A percentile compares a stretch with the other conserved stretches of the same genome.
Evolutionary conservation across 306 rosid genomes (phyloP).

Genomic region (Cicer yamashitae): DNA sequence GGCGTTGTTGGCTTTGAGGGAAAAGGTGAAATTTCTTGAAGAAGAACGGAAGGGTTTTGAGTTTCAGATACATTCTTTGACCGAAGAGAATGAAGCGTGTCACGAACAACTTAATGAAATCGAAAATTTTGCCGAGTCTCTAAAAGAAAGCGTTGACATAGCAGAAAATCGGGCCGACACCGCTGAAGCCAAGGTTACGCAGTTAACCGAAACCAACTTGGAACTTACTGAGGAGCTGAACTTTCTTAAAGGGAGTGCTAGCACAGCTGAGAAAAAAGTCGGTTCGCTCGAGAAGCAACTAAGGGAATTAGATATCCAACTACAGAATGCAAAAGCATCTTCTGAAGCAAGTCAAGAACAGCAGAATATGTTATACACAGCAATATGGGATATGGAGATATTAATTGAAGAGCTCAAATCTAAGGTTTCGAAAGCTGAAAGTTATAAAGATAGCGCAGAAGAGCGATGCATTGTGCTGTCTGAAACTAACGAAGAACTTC

Average conservation of each 20-base stretch:
- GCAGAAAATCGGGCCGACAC: constrained; percentile 76
- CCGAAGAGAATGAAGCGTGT: constrained; percentile 51
- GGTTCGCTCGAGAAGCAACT: constrained; percentile 86
- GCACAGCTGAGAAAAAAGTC: constrained; percentile 74
- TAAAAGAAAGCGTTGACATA: constrained; percentile 63
- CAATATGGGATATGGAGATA: constrained; percentile 99
- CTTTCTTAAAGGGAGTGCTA: constrained; percentile 79
- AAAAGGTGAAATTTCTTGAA: constrained; percentile 66
- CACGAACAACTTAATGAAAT: constrained; percentile 67
- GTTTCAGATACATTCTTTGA: constrained; percentile 52
- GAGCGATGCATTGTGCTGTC: constrained; percentile 68
- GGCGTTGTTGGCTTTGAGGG: constrained; percentile 54
- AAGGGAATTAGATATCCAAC: constrained; percentile 79
- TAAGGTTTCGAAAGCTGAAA: constrained; percentile 81
- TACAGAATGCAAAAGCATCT: constrained; percentile 80
- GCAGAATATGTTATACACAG: constrained; percentile 92
- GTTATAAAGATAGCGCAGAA: constrained; percentile 65
- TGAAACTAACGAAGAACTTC: constrained; percentile 70
- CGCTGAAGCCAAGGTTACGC: constrained; percentile 80
- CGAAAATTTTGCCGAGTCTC: constrained; percentile 62
- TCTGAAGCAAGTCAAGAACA: constrained; percentile 98
- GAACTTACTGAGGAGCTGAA: constrained; percentile 89
- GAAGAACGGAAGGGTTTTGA: constrained; percentile 55
- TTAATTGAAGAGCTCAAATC: constrained; percentile 94
- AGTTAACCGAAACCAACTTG: constrained; percentile 74